phyloP scores from a whole-genome alignment of 164 flowering plant species.

The Umbilicus rupestris region DNA sequence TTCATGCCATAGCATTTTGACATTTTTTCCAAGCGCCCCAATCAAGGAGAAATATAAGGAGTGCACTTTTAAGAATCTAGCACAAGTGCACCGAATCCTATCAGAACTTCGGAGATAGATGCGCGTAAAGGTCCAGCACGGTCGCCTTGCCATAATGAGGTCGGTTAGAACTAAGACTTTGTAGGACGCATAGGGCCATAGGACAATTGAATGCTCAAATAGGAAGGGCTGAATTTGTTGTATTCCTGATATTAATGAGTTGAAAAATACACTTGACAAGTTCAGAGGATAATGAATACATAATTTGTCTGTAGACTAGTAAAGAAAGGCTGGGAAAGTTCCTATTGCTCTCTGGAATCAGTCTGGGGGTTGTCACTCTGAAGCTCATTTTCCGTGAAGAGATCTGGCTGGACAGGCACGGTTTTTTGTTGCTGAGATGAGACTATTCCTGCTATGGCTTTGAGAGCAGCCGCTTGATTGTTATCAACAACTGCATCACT shows the following conservation, averaged over 20 bases:
- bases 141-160: too few relatives aligned
- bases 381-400: conserved; percentile 48
- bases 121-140: too few relatives aligned
- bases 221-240: not conserved
- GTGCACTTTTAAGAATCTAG: too few relatives aligned
- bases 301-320: too few relatives aligned
- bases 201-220: too few relatives aligned
- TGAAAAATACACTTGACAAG: not conserved
- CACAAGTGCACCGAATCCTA: too few relatives aligned
- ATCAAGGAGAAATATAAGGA: too few relatives aligned
- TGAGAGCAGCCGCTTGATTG: conserved; percentile 33
- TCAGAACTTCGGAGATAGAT: too few relatives aligned
- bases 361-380: not conserved
- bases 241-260: not conserved
- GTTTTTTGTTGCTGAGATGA: conserved; percentile 59
- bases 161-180: too few relatives aligned
- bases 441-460: conserved; percentile 65
- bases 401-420: conserved; percentile 74
- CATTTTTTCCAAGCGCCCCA: too few relatives aligned
- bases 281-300: not conserved
- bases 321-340: not conserved
- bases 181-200: too few relatives aligned
- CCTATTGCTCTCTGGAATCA: not conserved
- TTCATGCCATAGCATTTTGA: too few relatives aligned
- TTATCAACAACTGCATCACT: conserved; percentile 23